Conservation (phyloP, 176 grass and related monocot species). For the Tillandsia leiboldiana region DNA sequence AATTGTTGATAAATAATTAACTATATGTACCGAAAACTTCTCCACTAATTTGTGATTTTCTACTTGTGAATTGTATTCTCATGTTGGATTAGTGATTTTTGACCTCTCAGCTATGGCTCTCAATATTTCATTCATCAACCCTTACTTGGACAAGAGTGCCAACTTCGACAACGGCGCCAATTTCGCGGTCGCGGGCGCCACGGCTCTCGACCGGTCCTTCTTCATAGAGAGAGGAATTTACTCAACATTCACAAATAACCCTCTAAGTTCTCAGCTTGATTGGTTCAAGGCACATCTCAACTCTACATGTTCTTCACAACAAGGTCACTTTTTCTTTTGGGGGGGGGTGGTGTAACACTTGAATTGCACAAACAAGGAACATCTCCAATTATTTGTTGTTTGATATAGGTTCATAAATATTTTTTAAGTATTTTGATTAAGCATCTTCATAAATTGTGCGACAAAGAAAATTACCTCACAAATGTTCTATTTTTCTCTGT, state of each 20-base stretch:
- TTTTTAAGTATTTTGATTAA: no score
- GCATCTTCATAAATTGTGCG: no score
- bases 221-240: constrained; percentile 34
- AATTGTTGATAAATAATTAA: no score
- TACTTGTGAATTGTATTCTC: no score
- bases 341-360: not conserved
- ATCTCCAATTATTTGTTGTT: no score
- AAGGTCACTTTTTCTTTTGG: constrained; percentile 21
- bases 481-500: no score
- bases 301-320: constrained; percentile 42
- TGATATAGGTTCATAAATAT: no score
- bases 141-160: constrained; percentile 56
- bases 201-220: constrained; percentile 44
- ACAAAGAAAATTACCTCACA: no score
- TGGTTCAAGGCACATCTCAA: constrained; percentile 77
- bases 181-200: constrained; percentile 84
- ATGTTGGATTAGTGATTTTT: no score
- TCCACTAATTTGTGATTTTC: no score
- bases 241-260: constrained; percentile 37
- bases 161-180: constrained; percentile 60
- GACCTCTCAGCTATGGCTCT: constrained; percentile 50
- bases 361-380: constrained; percentile 1
- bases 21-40: no score
- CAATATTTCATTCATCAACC: constrained; percentile 52
- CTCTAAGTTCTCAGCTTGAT: constrained; percentile 60